A percentile compares a stretch with the other conserved stretches of the same genome.
These are phyloP conservation scores for Barnettozyma pratensis DNA, from an alignment of 805 yeast genomes.

Conservation along the genomic window DNA sequence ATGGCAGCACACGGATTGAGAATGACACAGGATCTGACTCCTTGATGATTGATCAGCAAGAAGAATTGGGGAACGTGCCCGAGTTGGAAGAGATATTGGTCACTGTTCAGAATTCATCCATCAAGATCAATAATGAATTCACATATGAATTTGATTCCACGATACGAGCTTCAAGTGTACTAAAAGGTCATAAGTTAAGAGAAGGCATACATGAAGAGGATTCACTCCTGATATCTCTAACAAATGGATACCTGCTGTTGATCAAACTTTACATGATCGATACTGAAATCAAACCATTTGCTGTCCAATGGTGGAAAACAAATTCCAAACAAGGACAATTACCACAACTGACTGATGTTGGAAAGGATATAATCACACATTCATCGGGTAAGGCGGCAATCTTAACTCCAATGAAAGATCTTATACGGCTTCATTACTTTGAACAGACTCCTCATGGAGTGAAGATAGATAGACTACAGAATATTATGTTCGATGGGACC, in stretches of 20 bases:
- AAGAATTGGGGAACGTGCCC: constrained; percentile 4
- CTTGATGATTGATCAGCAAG: constrained; percentile 1
- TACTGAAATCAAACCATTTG: constrained; percentile 30
- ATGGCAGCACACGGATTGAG: background rate
- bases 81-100: constrained; percentile 12
- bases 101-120: constrained; percentile 12
- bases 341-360: constrained; percentile 20
- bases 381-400: constrained; percentile 35
- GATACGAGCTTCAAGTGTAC: constrained; percentile 15
- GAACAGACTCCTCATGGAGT: constrained; percentile 34
- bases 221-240: constrained; percentile 33
- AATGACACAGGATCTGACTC: background rate
- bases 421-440: constrained; percentile 35
- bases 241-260: constrained; percentile 35
- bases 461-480: constrained; percentile 33
- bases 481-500: constrained; percentile 36
- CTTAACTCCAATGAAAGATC: constrained; percentile 31
- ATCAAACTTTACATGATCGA: constrained; percentile 30
- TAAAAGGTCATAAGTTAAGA: constrained; percentile 13
- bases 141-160: constrained; percentile 9
- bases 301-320: constrained; percentile 47
- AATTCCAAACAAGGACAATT: constrained; percentile 9
- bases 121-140: constrained; percentile 12
- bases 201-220: constrained; percentile 26
- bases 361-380: constrained; percentile 30